Evolutionary conservation across 2,329 filamentous ascomycete species (phyloP).

Genomic region (Arthrinium phaeospermum): DNA sequence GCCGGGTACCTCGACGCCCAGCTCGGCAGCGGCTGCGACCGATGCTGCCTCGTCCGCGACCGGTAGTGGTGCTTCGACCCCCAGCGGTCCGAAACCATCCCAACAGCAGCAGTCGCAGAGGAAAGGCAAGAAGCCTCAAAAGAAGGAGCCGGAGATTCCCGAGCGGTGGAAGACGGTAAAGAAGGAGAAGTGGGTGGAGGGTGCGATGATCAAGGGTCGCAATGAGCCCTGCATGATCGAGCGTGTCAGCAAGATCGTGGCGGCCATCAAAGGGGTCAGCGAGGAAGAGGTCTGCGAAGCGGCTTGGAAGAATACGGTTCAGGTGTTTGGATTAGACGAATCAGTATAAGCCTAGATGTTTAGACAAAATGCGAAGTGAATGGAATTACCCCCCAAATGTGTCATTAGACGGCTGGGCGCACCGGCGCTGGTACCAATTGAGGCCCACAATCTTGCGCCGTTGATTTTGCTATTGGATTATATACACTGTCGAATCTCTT

Average conservation of each 20-base stretch:
- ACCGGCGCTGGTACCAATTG: neutral
- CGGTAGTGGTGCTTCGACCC: slow-evolving; percentile 24
- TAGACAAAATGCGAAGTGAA: neutral
- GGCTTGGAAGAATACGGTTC: slow-evolving; percentile 81
- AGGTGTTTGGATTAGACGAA: slow-evolving; percentile 77
- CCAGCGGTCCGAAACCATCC: slow-evolving; percentile 24
- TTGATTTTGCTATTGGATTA: neutral
- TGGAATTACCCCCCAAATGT: neutral
- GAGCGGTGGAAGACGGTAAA: slow-evolving; percentile 83
- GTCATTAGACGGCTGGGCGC: neutral
- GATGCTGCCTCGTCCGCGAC: slow-evolving; percentile 22
- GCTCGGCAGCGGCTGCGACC: slow-evolving; percentile 15
- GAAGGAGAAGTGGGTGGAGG: slow-evolving; percentile 92
- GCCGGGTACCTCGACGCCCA: slow-evolving; percentile 16
- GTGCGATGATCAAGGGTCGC: slow-evolving; percentile 89
- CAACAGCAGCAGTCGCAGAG: slow-evolving; percentile 25
- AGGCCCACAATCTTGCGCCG: neutral
- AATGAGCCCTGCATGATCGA: slow-evolving; percentile 92
- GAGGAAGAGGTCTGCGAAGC: slow-evolving; percentile 86
- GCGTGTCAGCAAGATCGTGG: slow-evolving; percentile 86
- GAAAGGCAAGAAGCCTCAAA: slow-evolving; percentile 51
- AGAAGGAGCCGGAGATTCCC: slow-evolving; percentile 70
- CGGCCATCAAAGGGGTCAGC: slow-evolving; percentile 78
- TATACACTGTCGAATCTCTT: neutral
- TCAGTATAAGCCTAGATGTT: slow-evolving; percentile 22